A percentile compares a stretch with the other conserved stretches of the same genome.
Conservation (phyloP, 805 yeast genomes). For the Saccharomycopsis microspora region DNA sequence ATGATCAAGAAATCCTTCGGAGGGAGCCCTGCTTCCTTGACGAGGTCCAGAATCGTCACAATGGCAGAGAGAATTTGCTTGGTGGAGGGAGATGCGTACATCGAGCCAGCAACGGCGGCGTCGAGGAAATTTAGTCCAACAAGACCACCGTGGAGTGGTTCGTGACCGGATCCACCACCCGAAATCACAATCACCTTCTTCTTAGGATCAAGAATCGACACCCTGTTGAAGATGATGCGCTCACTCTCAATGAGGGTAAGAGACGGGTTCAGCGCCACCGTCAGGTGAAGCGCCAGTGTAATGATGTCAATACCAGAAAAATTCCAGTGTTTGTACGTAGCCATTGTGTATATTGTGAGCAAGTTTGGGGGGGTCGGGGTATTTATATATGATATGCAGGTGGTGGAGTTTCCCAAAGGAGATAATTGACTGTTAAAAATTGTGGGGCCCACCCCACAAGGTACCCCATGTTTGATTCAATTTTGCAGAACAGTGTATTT, state of each 20-base stretch:
- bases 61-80: constrained; percentile 70
- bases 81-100: constrained; percentile 95
- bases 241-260: constrained; percentile 43
- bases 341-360: neutral
- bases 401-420: too few relatives aligned
- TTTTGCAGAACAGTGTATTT: too few relatives aligned
- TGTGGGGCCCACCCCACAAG: too few relatives aligned
- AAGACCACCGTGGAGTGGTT: constrained; percentile 87
- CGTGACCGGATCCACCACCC: constrained; percentile 97
- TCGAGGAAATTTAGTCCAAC: constrained; percentile 76
- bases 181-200: constrained; percentile 63
- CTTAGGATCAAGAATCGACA: constrained; percentile 16
- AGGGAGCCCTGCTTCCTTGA: constrained; percentile 24
- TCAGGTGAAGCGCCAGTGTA: constrained; percentile 36
- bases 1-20: constrained; percentile 62
- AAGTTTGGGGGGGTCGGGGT: too few relatives aligned
- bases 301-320: constrained; percentile 24
- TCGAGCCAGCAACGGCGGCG: constrained; percentile 82
- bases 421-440: too few relatives aligned
- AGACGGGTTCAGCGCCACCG: constrained; percentile 43
- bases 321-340: constrained; percentile 35
- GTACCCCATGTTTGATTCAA: too few relatives aligned
- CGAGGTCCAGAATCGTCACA: constrained; percentile 24
- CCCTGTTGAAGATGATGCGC: constrained; percentile 36
- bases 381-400: too few relatives aligned